Percentiles rank a stretch among this genome's conserved stretches.
Evolutionary conservation across 2,329 filamentous ascomycete species (phyloP).

Genomic region (Calonectria hongkongensis): DNA sequence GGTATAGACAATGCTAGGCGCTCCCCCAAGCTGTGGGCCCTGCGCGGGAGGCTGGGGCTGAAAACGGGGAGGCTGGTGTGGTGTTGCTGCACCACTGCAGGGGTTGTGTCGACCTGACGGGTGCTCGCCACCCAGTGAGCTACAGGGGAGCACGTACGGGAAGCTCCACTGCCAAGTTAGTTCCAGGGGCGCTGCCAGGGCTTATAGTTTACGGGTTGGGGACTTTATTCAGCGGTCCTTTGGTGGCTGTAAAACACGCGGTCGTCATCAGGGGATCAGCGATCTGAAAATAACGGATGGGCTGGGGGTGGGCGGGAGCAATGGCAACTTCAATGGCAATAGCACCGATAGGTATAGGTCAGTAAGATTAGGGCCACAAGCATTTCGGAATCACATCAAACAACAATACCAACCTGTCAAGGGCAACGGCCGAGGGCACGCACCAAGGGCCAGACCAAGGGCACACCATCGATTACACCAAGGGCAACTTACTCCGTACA

Average conservation of each 20-base stretch:
- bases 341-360: not conserved
- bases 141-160: conserved; percentile 19
- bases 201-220: conserved; percentile 14
- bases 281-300: conserved; percentile 5
- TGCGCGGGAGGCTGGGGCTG: conserved; percentile 54
- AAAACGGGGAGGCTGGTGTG: conserved; percentile 60
- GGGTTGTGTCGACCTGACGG: conserved; percentile 47
- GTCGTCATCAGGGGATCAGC: conserved; percentile 29
- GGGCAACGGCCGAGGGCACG: conserved; percentile 12
- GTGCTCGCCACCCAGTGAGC: conserved; percentile 20
- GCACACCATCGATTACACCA: conserved; percentile 26
- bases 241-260: conserved; percentile 30
- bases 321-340: not conserved
- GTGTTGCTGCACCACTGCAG: conserved; percentile 51
- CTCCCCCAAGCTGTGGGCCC: conserved; percentile 46
- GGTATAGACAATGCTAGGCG: conserved; percentile 43
- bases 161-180: conserved; percentile 25
- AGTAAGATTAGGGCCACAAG: conserved; percentile 8
- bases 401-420: conserved; percentile 18
- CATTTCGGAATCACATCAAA: conserved; percentile 19
- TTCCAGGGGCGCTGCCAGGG: conserved; percentile 40
- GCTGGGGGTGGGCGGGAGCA: conserved; percentile 8
- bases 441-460: conserved; percentile 28
- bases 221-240: conserved; percentile 27
- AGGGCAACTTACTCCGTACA: conserved; percentile 22